Percentiles rank a stretch among this genome's conserved stretches.
Conservation (phyloP, 2,329 filamentous ascomycete genomes). For the Tolypocladium sp. region DNA sequence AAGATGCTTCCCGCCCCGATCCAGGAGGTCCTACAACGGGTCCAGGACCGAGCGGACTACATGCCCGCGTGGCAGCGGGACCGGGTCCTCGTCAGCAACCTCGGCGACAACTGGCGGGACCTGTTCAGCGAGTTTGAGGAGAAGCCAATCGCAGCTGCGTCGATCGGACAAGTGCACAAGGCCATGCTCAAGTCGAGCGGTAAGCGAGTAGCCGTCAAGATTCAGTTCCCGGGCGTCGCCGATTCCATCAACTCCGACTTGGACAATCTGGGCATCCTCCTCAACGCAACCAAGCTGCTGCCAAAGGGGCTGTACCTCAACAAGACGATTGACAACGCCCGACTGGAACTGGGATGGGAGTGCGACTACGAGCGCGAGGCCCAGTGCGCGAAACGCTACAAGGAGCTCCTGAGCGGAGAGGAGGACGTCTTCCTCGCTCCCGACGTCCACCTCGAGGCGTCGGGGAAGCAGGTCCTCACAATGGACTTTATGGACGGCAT, state of each 20-base stretch:
- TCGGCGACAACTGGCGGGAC: slow-evolving; percentile 77
- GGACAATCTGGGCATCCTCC: slow-evolving; percentile 82
- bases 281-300: slow-evolving; percentile 82
- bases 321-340: slow-evolving; percentile 93
- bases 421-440: slow-evolving; percentile 70
- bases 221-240: slow-evolving; percentile 94
- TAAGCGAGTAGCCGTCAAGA: slow-evolving; percentile 80
- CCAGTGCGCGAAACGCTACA: slow-evolving; percentile 67
- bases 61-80: slow-evolving; percentile 94
- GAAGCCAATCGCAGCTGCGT: slow-evolving; percentile 85
- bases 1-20: slow-evolving; percentile 88
- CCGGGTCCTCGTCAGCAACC: slow-evolving; percentile 67
- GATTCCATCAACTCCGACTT: slow-evolving; percentile 95
- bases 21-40: slow-evolving; percentile 81
- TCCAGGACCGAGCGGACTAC: slow-evolving; percentile 94
- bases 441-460: slow-evolving; percentile 66
- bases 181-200: slow-evolving; percentile 70
- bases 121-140: slow-evolving; percentile 82
- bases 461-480: slow-evolving; percentile 78
- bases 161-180: slow-evolving; percentile 91
- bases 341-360: slow-evolving; percentile 89
- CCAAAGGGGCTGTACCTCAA: slow-evolving; percentile 90
- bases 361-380: slow-evolving; percentile 92
- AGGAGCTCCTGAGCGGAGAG: slow-evolving; percentile 58
- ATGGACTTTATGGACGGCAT: slow-evolving; percentile 86